A percentile compares a stretch with the other conserved stretches of the same genome.
These are phyloP conservation scores for Pichia heedii DNA, from an alignment of 805 yeast genomes.

Conservation along the genomic window DNA sequence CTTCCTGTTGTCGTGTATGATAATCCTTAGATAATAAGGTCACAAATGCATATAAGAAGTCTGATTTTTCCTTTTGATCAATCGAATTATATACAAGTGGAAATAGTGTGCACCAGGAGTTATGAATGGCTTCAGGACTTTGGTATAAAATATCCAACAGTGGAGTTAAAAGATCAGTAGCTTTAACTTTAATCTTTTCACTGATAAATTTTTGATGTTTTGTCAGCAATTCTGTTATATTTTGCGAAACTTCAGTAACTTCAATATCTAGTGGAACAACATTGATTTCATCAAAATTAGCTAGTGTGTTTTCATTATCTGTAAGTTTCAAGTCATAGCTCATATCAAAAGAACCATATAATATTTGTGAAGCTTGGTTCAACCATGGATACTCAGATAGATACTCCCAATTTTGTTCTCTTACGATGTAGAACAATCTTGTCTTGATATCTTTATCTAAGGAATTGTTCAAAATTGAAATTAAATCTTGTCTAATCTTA, in stretches of 20 bases:
- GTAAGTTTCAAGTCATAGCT: conserved; percentile 38
- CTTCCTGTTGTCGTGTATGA: conserved; percentile 82
- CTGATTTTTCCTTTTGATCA: conserved; percentile 71
- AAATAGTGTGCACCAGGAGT: conserved; percentile 77
- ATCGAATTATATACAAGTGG: conserved; percentile 71
- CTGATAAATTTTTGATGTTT: conserved; percentile 20
- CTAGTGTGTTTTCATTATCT: conserved; percentile 41
- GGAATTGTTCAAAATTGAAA: conserved; percentile 70
- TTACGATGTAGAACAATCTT: conserved; percentile 75
- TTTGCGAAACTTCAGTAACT: conserved; percentile 10
- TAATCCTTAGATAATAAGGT: conserved; percentile 80
- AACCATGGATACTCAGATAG: conserved; percentile 91
- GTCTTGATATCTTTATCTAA: conserved; percentile 70
- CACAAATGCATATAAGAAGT: conserved; percentile 74
- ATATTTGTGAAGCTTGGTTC: conserved; percentile 81
- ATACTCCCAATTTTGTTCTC: conserved; percentile 96
- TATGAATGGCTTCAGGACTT: conserved; percentile 68
- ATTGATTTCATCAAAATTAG: conserved; percentile 40
- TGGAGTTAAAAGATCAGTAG: conserved; percentile 60
- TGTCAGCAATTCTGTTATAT: conserved; percentile 14
- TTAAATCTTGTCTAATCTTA: conserved; percentile 61
- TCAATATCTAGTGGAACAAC: conserved; percentile 21
- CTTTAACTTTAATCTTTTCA: conserved; percentile 29
- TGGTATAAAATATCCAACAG: conserved; percentile 74
- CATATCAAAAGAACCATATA: conserved; percentile 67